These are phyloP conservation scores for Mytilinidion resinicola DNA, from an alignment of 495 filamentous ascomycete species.

Conservation along the genomic window DNA sequence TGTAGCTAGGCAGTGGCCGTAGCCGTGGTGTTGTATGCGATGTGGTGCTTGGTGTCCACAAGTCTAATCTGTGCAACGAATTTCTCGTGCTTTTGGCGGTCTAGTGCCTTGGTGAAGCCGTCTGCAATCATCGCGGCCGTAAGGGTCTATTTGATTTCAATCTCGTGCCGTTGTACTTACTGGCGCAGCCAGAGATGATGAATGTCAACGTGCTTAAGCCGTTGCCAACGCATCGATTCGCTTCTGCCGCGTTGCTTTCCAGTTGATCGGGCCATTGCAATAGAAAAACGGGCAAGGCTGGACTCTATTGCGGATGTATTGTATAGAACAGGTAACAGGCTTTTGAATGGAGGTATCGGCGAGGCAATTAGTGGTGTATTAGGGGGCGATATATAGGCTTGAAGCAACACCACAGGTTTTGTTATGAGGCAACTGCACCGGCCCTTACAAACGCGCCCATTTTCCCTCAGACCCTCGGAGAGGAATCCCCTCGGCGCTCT, in stretches of 20 bases:
- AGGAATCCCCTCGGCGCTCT: background rate
- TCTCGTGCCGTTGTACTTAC: too few species aligned
- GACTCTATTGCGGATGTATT: background rate
- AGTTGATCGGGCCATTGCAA: too few species aligned
- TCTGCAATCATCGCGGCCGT: background rate
- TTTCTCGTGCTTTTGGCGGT: background rate
- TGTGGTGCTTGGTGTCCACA: too few species aligned
- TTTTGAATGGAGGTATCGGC: background rate
- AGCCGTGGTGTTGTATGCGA: too few species aligned
- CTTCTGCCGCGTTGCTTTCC: too few species aligned
- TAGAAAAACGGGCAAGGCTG: background rate
- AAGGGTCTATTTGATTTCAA: too few species aligned
- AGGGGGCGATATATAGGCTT: background rate
- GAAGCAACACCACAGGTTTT: background rate
- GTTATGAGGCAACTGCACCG: background rate
- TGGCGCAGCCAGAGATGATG: too few species aligned
- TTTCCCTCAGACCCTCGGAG: background rate
- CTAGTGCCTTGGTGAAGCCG: background rate
- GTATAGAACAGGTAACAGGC: background rate
- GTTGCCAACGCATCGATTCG: background rate
- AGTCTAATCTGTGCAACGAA: too few species aligned
- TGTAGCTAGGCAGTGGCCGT: too few species aligned
- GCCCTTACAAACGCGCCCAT: background rate
- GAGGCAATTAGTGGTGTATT: background rate
- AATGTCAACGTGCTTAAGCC: too few species aligned